Percentiles rank a stretch among this genome's conserved stretches.
phyloP scores from a whole-genome alignment of 257 asterid genomes.

The Scutellaria galericulata region DNA sequence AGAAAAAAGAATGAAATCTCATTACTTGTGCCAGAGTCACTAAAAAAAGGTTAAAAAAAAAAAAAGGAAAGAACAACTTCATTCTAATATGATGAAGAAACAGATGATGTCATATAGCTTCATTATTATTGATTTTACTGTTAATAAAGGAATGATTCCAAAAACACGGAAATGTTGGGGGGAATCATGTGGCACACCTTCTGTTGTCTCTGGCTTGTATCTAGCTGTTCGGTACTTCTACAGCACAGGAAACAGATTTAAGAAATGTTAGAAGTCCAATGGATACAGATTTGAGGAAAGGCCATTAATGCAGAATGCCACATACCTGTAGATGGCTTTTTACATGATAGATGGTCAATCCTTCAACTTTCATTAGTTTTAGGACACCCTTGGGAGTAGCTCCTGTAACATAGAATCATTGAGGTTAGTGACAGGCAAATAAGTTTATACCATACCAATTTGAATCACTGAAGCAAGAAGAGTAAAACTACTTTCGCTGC shows the following conservation, averaged over 20 bases:
- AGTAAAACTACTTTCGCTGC: slow-evolving; percentile 72
- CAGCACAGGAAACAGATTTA: slow-evolving; percentile 36
- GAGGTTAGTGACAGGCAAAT: not conserved
- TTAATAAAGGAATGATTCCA: slow-evolving; percentile 6
- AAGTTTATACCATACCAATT: not conserved
- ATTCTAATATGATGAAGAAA: too few relatives aligned
- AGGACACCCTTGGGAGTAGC: slow-evolving; percentile 95
- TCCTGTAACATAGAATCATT: slow-evolving; percentile 45
- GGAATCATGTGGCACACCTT: slow-evolving; percentile 50
- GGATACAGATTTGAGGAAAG: not conserved
- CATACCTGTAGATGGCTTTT: slow-evolving; percentile 77
- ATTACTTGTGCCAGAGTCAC: too few relatives aligned
- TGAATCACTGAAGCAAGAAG: slow-evolving; percentile 26
- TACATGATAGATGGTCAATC: slow-evolving; percentile 87
- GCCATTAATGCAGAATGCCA: not conserved
- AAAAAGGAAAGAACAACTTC: not conserved
- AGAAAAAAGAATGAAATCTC: too few relatives aligned
- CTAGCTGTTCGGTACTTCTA: slow-evolving; percentile 96
- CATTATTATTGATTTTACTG: slow-evolving; percentile 12
- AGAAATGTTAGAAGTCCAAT: slow-evolving; percentile 30
- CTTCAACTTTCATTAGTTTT: slow-evolving; percentile 78
- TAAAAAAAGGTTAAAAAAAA: too few relatives aligned
- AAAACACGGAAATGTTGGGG: slow-evolving; percentile 26
- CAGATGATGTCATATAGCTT: not conserved
- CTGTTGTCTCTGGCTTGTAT: slow-evolving; percentile 76